Evolutionary conservation across 768 basidiomycete species (phyloP).

Genomic region (Tulasnella sp.): DNA sequence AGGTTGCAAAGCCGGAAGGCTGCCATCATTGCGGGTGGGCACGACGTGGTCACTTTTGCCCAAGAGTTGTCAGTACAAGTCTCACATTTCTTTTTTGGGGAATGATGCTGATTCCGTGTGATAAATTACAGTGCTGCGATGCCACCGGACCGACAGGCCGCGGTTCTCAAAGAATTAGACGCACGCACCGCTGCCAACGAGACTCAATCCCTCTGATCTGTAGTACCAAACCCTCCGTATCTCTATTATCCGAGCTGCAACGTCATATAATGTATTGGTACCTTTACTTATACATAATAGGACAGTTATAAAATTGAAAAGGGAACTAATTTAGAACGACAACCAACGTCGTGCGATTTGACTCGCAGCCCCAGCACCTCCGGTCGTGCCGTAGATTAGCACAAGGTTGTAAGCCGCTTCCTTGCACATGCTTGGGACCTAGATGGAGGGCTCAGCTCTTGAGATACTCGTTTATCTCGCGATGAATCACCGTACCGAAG

Average conservation of each 20-base stretch:
- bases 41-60: conserved; percentile 56
- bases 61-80: conserved; percentile 54
- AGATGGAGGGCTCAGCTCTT: conserved; percentile 19
- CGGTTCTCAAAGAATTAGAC: conserved; percentile 10
- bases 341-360: conserved; percentile 74
- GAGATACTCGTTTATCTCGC: not conserved
- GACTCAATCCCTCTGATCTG: not conserved
- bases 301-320: no score
- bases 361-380: conserved; percentile 66
- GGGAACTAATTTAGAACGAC: conserved; percentile 38
- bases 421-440: conserved; percentile 54
- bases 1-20: conserved; percentile 55
- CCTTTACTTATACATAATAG: not conserved
- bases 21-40: conserved; percentile 55
- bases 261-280: not conserved
- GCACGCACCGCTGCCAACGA: not conserved
- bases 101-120: not conserved
- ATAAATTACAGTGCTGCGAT: not conserved
- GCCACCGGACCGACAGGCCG: conserved; percentile 14
- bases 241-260: not conserved
- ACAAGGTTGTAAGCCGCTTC: conserved; percentile 89
- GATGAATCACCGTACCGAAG: not conserved
- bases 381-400: conserved; percentile 74
- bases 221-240: not conserved
- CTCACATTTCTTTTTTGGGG: conserved; percentile 16